Conservation (phyloP, 352 stramenopile genomes). For the Phytophthora tubulina region DNA sequence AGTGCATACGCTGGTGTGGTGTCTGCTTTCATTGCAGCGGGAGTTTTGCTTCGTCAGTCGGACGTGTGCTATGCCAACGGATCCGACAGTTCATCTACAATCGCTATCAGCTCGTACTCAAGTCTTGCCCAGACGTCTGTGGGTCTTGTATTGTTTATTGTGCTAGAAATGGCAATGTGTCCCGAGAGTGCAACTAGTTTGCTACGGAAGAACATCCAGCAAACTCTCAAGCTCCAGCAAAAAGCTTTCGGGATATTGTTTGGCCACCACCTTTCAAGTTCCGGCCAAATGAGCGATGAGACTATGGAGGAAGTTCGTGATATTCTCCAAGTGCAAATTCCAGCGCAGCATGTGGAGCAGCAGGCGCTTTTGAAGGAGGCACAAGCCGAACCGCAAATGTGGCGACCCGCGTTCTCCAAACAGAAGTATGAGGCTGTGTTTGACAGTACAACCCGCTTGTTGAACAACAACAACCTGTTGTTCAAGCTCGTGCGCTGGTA, state of each 20-base stretch:
- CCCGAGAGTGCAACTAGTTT: slow-evolving; percentile 71
- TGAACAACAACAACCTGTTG: slow-evolving; percentile 85
- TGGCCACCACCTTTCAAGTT: slow-evolving; percentile 68
- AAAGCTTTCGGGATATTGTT: slow-evolving; percentile 72
- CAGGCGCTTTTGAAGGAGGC: slow-evolving; percentile 65
- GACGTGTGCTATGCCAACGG: slow-evolving; percentile 59
- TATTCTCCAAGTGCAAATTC: slow-evolving; percentile 67
- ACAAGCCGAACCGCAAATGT: slow-evolving; percentile 66
- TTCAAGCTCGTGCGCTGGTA: slow-evolving; percentile 84
- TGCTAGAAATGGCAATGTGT: slow-evolving; percentile 67
- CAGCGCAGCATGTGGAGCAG: slow-evolving; percentile 60
- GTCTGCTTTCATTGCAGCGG: slow-evolving; percentile 72
- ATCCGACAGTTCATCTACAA: slow-evolving; percentile 44
- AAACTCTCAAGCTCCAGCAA: slow-evolving; percentile 67
- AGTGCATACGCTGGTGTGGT: slow-evolving; percentile 74
- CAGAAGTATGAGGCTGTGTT: slow-evolving; percentile 76
- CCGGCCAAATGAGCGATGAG: slow-evolving; percentile 56
- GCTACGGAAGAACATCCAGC: slow-evolving; percentile 73
- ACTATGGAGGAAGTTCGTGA: slow-evolving; percentile 55
- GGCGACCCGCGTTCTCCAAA: slow-evolving; percentile 70
- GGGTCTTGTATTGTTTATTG: slow-evolving; percentile 77
- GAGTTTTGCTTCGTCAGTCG: slow-evolving; percentile 68
- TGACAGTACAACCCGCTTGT: slow-evolving; percentile 65
- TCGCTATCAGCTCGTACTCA: slow-evolving; percentile 77
- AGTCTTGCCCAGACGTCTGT: slow-evolving; percentile 80